Conservation (phyloP, 2,329 filamentous ascomycete species). For the Venturia asperata region DNA sequence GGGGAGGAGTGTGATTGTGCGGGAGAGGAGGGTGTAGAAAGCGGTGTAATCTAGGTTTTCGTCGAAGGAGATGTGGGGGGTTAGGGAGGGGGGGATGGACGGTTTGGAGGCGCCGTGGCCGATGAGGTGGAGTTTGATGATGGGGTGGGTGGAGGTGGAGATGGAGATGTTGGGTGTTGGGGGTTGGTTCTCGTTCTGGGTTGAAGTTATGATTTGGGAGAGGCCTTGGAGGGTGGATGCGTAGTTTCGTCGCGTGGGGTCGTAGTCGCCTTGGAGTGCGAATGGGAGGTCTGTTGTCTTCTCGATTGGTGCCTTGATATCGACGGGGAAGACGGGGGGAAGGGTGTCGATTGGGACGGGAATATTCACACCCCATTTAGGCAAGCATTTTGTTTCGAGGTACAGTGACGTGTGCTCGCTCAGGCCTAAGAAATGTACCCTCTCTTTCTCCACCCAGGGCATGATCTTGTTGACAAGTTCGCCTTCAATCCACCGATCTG, state of each 20-base stretch:
- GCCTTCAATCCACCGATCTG: conserved; percentile 24
- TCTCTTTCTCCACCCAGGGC: conserved; percentile 24
- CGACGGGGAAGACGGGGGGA: conserved; percentile 27
- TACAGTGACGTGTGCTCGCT: conserved; percentile 25
- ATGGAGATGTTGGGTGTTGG: background rate
- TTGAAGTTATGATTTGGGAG: conserved; percentile 22
- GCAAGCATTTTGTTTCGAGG: conserved; percentile 21
- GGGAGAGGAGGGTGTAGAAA: conserved; percentile 27
- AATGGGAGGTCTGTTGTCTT: conserved; percentile 24
- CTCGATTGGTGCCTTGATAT: conserved; percentile 15
- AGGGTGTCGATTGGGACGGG: conserved; percentile 23
- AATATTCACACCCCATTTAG: conserved; percentile 16
- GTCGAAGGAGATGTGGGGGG: conserved; percentile 26
- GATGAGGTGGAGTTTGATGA: conserved; percentile 3
- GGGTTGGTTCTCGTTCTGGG: background rate
- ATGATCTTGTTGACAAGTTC: conserved; percentile 22
- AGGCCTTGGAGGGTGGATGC: conserved; percentile 26
- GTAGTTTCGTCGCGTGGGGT: conserved; percentile 26
- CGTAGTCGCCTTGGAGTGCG: conserved; percentile 28
- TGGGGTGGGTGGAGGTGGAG: background rate
- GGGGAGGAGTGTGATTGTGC: conserved; percentile 26
- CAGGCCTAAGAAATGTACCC: conserved; percentile 26
- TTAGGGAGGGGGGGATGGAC: conserved; percentile 23
- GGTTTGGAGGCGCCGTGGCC: conserved; percentile 21
- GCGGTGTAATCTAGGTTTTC: conserved; percentile 26